Evolutionary conservation across 2,329 filamentous ascomycete genomes (phyloP), one percentile per base, ranked within the genome.

Genomic region (Colletotrichum spaethianum): DNA sequence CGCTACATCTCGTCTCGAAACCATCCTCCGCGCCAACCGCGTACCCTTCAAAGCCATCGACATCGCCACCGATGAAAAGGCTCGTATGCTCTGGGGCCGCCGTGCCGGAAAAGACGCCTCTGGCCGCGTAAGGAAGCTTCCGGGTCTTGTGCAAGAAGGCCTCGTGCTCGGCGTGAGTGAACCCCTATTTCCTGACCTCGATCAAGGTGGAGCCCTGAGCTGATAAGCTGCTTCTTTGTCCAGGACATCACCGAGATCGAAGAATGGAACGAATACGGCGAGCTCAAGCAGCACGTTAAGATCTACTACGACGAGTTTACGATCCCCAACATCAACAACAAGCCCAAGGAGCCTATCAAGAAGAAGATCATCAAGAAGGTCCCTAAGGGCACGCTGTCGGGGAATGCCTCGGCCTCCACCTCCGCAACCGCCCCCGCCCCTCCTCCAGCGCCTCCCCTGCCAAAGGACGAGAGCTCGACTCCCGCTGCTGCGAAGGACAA

Each of bases 181-280:
- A 50, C 33, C 65, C 63, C 9, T 65, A 56, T 16, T 31, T 48
- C 38, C 62, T 38, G 18, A 55, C 50, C 38, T 50, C 36, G n/a
- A 28, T 8, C 31, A 33, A 26, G 36, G 48, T n/a, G 23, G 33
- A 20, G 26, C 44, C 48, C 40, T 52, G 23, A 48, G 65, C 4
- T 73, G 42, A 52, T 26, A 40, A 14, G 28, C 44, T 59, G 33
- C 52, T 28, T 63, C 16, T 57, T 76, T 55, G 63, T 52, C 56
- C 74, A 98, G 95, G 96, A 98, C 81, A 88, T 98, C 61, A 93
- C 96, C 75, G 93, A 98, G 82, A 91, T 98, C 74, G 96, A 99
- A 83, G 96, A 99, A 81, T 98, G 96, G 96, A 99, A 99, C 85
- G 96, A 99, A 82, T 98, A 97, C 83, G 95, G 95, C 83, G 96